phyloP scores from a whole-genome alignment of 768 basidiomycete species.

The Kwoniella sp. region DNA sequence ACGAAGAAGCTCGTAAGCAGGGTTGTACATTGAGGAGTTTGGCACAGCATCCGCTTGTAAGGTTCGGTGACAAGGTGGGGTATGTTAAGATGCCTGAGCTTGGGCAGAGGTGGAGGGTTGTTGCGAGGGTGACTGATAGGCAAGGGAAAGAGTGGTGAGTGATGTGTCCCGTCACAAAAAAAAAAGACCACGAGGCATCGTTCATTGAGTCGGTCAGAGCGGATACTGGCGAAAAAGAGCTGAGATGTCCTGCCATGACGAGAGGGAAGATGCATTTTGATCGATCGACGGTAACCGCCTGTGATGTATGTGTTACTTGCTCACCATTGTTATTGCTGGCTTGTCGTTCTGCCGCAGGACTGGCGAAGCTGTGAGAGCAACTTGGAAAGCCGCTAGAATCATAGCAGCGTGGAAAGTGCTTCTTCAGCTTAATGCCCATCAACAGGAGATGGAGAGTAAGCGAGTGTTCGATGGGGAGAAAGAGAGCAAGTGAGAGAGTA shows the following conservation, averaged over 20 bases:
- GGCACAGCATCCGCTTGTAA: conserved; percentile 11
- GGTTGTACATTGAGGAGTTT: conserved; percentile 7
- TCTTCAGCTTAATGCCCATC: conserved; percentile 13
- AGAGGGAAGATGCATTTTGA: too few relatives aligned
- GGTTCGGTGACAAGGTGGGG: conserved; percentile 6
- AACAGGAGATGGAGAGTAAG: neutral
- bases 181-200: too few relatives aligned
- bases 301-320: neutral
- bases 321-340: too few relatives aligned
- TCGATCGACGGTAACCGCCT: neutral
- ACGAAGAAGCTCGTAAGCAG: conserved; percentile 12
- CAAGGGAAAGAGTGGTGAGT: conserved; percentile 13
- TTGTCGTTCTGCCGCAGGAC: too few relatives aligned
- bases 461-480: neutral
- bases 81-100: neutral
- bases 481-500: too few relatives aligned
- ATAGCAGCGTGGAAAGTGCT: conserved; percentile 32
- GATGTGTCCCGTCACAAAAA: too few relatives aligned
- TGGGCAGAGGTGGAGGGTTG: conserved; percentile 13
- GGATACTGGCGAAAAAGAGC: too few relatives aligned
- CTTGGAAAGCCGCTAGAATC: conserved; percentile 27
- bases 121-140: conserved; percentile 4
- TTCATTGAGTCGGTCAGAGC: too few relatives aligned
- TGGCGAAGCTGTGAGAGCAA: conserved; percentile 21
- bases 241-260: too few relatives aligned